Base-by-base conservation (phyloP, 1,284 basidiomycete species). In the Papiliotrema nemorosa region DNA sequence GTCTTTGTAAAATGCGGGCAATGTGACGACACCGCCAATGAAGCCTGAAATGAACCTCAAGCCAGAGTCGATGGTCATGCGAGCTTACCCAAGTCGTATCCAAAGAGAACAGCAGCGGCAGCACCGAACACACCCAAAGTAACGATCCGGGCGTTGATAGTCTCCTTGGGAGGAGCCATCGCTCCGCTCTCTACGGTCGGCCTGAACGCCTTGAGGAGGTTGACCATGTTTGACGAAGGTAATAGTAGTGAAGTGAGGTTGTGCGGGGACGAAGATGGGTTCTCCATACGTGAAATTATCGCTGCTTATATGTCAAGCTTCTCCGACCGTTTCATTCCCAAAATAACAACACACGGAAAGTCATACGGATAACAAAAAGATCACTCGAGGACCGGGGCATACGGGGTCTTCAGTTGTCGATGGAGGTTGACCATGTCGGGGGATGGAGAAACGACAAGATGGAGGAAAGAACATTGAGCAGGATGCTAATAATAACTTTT, bases 21-120 rank as follows among this genome's bases (percentile, higher is more conserved):
- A 43, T 22, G 49, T 49, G 22, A 57, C 41, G 27, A 54, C 46
- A 18, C 52, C 52, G 13, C 55, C 55, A 21, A 56, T 56, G 40
- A 56, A 56, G n/a, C 53, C 53, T 54, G 39, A 24, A 13, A 18
- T 12, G 26, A 18, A 31, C 9, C 29, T 14, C 29, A 42, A 37
- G 3, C 29, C 33, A 47, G n/a, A 14, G 31, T 18, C 5, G 25
- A 29, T 6, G 7, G 7, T 25, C 14, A 20, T 6, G 21, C 24
- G 5, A 14, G 38, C 50, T 48, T 26, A 55, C 54, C 53, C 14
- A 55, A 35, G 39, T 56, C 54, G 35, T 56, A 56, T 10, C 54
- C 54, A 26, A 46, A 56, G 20, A 52, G 39, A 22, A 56, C 47
- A 7, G 50, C 54, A 40, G 51, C 50, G 27, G 33, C 52, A 18